A percentile compares a stretch with the other conserved stretches of the same genome.
phyloP scores from a whole-genome alignment of 257 asterid genomes.

The Solanum piurae region DNA sequence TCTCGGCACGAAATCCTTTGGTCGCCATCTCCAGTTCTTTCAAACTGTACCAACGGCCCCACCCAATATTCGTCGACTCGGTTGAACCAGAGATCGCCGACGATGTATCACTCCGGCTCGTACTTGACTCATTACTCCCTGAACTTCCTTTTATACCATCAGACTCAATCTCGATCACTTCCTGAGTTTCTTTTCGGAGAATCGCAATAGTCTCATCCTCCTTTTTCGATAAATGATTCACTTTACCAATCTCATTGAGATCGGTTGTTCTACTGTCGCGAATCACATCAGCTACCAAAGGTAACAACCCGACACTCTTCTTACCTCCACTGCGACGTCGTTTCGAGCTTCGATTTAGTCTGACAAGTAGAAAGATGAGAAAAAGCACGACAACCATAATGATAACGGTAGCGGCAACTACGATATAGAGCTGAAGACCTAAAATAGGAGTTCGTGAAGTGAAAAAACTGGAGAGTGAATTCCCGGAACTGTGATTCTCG shows the following conservation, averaged over 20 bases:
- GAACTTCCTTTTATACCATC: slow-evolving; percentile 46
- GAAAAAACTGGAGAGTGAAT: slow-evolving; percentile 19
- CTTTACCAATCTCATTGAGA: slow-evolving; percentile 14
- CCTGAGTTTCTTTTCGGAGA: slow-evolving; percentile 25
- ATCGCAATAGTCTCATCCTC: slow-evolving; percentile 31
- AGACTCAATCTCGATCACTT: slow-evolving; percentile 26
- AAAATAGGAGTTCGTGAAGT: slow-evolving; percentile 54
- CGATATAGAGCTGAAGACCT: slow-evolving; percentile 54
- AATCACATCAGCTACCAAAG: slow-evolving; percentile 38
- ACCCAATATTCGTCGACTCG: slow-evolving; percentile 53
- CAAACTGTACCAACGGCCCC: slow-evolving; percentile 71
- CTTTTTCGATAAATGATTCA: background rate
- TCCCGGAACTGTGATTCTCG: slow-evolving; percentile 13
- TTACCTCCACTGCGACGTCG: slow-evolving; percentile 30
- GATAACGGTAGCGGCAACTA: slow-evolving; percentile 39
- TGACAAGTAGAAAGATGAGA: slow-evolving; percentile 31
- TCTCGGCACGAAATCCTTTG: slow-evolving; percentile 36
- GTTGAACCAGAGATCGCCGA: slow-evolving; percentile 53
- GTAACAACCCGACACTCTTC: slow-evolving; percentile 43
- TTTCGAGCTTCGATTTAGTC: slow-evolving; percentile 30
- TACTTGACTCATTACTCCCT: slow-evolving; percentile 67
- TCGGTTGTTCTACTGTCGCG: slow-evolving; percentile 19
- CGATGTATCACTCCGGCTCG: slow-evolving; percentile 51
- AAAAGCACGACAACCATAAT: slow-evolving; percentile 32
- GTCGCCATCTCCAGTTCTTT: slow-evolving; percentile 67